These are phyloP conservation scores for Didymella keratinophila DNA, from an alignment of 2,329 filamentous ascomycete genomes.

Conservation along the genomic window DNA sequence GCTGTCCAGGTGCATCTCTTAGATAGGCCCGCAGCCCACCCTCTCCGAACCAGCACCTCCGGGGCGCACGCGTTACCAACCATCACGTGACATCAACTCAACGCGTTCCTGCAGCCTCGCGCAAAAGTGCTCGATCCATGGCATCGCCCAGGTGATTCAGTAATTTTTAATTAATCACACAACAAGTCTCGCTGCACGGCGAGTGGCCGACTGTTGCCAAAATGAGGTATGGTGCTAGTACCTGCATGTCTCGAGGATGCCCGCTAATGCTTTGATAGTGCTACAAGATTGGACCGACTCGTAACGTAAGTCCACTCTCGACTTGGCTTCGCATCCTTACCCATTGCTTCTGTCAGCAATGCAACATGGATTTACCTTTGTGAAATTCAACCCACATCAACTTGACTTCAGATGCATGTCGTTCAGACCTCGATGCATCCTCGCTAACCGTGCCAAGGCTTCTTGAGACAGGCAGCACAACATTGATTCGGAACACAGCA, in stretches of 20 bases:
- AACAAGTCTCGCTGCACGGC: slow-evolving; percentile 20
- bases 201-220: slow-evolving; percentile 24
- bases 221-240: slow-evolving; percentile 43
- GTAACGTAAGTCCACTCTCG: slow-evolving; percentile 46
- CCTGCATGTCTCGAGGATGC: slow-evolving; percentile 35
- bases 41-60: slow-evolving; percentile 40
- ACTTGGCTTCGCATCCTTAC: slow-evolving; percentile 10
- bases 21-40: slow-evolving; percentile 44
- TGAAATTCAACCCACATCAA: no score
- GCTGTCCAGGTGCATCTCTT: slow-evolving; percentile 33
- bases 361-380: neutral
- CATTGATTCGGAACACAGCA: slow-evolving; percentile 94
- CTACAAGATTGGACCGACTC: slow-evolving; percentile 50
- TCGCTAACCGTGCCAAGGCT: slow-evolving; percentile 66
- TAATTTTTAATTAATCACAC: slow-evolving; percentile 39
- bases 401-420: neutral
- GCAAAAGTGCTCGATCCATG: slow-evolving; percentile 30
- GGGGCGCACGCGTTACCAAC: slow-evolving; percentile 35
- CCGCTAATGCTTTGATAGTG: slow-evolving; percentile 48
- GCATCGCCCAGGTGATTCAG: slow-evolving; percentile 30
- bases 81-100: slow-evolving; percentile 34
- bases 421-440: neutral
- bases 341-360: slow-evolving; percentile 1
- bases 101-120: slow-evolving; percentile 15
- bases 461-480: slow-evolving; percentile 96